Evolutionary conservation across 306 rosid genomes (phyloP), one percentile per base, ranked within the genome.

Genomic region (Senna tora): DNA sequence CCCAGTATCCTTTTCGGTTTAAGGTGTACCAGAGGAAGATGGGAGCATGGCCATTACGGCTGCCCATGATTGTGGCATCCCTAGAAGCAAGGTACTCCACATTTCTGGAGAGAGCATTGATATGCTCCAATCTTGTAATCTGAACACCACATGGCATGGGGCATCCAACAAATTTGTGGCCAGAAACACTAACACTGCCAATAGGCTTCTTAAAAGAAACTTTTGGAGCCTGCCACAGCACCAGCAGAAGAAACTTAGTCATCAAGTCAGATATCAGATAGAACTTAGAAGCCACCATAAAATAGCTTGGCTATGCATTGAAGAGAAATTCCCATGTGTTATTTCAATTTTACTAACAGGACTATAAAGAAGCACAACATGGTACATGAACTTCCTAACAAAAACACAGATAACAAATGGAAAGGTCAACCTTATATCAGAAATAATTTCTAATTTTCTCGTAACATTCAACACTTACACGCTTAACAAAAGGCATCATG

Each of bases 61-160:
- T 84, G 39, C 88, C 88, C 88, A 84, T 84, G 71, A 84, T 84
- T 22, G 88, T 84, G 25, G 88, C 85, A 55, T 84, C 88, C 68
- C 88, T 84, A 14, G 88, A 84, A 22, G 88, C 88, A 34, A 84
- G 79, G 77, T 84, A 84, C 69, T 84, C 88, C 51, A 84, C 88
- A 71, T 84, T 76, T 70, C 81, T 81, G 7, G 88, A 74, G 55
- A 84, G 88, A 41, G 80, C 85, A 74, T 84, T 84, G 4, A 77
- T 43, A 56, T 80, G 65, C 76, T 77, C 69, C 81, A 82, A 75
- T 80, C 87, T 77, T 32, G 87, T 85, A 71, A 85, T 67, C 78
- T 85, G 87, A 72, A 85, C 87, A 39, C 87, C 87, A 51, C 87
- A 85, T 43, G 89, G 89, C 89, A 85, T 82, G 19, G 89, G 87